Percentiles rank a stretch among this genome's conserved stretches.
Conservation (phyloP, 2,329 filamentous ascomycete genomes). For the Sporothrix variecibatus region DNA sequence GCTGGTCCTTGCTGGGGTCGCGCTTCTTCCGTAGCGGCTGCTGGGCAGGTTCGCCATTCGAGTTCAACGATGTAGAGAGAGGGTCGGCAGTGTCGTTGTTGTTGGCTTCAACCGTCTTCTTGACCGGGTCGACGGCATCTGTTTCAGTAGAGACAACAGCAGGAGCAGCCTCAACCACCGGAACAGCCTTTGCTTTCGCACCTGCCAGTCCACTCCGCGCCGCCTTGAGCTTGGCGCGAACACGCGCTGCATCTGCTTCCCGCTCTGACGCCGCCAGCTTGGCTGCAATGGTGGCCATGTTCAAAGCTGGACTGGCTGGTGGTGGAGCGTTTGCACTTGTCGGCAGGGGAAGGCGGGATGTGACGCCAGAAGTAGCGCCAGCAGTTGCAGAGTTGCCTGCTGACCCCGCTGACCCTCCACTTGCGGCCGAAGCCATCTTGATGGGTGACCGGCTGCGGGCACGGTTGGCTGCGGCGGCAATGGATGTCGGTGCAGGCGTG, state of each 20-base stretch:
- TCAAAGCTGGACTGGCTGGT: slow-evolving; percentile 58
- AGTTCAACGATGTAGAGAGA: neutral
- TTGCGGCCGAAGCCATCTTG: slow-evolving; percentile 28
- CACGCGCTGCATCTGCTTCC: slow-evolving; percentile 64
- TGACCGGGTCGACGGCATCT: slow-evolving; percentile 27
- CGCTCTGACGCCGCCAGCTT: slow-evolving; percentile 65
- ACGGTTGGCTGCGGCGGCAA: neutral
- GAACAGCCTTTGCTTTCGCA: slow-evolving; percentile 1
- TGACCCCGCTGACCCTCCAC: neutral
- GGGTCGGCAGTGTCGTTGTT: neutral
- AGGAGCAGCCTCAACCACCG: neutral
- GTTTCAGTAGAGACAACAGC: neutral
- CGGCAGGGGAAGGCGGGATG: slow-evolving; percentile 32
- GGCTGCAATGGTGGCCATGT: slow-evolving; percentile 62
- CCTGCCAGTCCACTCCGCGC: slow-evolving; percentile 40
- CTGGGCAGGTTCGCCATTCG: slow-evolving; percentile 22
- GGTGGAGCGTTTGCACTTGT: slow-evolving; percentile 35
- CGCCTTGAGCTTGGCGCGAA: slow-evolving; percentile 63
- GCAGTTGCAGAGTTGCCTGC: neutral
- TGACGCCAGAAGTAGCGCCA: neutral
- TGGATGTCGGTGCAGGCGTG: slow-evolving; percentile 4
- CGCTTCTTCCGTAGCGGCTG: slow-evolving; percentile 52
- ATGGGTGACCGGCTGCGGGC: slow-evolving; percentile 29
- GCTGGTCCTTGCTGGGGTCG: slow-evolving; percentile 34
- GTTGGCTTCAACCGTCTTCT: slow-evolving; percentile 12